A percentile compares a stretch with the other conserved stretches of the same genome.
phyloP scores from a whole-genome alignment of 2,329 filamentous ascomycete genomes.

The Drechslerella coelobrocha region DNA sequence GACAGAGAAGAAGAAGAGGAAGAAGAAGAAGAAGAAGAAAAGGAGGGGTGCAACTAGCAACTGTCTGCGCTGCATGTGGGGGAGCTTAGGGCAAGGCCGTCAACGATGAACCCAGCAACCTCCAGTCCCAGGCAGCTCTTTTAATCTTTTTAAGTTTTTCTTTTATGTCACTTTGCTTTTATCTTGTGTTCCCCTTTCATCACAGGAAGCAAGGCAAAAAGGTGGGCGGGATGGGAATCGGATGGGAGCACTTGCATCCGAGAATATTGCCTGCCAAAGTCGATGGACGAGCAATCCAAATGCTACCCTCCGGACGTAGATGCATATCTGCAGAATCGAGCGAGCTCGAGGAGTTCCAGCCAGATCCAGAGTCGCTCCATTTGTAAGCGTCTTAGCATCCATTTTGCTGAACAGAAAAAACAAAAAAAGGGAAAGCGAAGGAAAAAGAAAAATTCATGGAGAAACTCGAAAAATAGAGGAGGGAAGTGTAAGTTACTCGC shows the following conservation, averaged over 20 bases:
- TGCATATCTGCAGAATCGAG: constrained; percentile 4
- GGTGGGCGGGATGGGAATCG: constrained; percentile 5
- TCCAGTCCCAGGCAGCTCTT: background rate
- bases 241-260: constrained; percentile 4
- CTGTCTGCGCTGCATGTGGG: too few relatives aligned
- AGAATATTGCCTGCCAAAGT: background rate
- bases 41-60: too few relatives aligned
- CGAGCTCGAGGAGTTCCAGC: constrained; percentile 10
- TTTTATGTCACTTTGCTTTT: constrained; percentile 1
- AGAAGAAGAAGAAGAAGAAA: background rate
- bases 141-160: background rate
- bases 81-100: too few relatives aligned
- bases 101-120: too few relatives aligned
- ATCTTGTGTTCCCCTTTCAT: background rate
- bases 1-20: background rate
- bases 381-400: background rate
- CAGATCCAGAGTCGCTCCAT: background rate
- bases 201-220: background rate
- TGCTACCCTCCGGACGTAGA: background rate
- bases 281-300: background rate
- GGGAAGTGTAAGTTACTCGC: too few relatives aligned
- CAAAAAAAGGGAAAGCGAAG: background rate
- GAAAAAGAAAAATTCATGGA: background rate
- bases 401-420: background rate
- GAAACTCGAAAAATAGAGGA: background rate